Evolutionary conservation across 2,329 filamentous ascomycete genomes (phyloP).

Genomic region (Neonectria neomacrospora): DNA sequence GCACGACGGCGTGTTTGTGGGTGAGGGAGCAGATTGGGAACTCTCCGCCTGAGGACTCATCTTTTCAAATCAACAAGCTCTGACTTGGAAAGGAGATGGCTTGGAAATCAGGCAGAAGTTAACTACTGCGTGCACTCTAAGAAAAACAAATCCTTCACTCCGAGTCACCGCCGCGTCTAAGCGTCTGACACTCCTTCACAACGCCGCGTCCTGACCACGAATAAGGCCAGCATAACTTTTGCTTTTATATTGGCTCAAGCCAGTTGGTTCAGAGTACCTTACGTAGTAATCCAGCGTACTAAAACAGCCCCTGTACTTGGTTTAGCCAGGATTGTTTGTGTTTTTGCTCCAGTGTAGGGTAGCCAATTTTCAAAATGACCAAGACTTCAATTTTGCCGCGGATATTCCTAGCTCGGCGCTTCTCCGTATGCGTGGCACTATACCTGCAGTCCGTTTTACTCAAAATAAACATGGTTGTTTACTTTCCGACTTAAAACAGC

Average conservation of each 20-base stretch:
- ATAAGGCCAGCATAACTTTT: background rate
- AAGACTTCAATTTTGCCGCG: too few species aligned
- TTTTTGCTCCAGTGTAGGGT: too few species aligned
- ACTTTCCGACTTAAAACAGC: too few species aligned
- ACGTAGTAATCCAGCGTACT: background rate
- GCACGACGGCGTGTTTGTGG: background rate
- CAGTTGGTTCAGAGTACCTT: background rate
- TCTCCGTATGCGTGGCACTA: too few species aligned
- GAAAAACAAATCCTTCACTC: background rate
- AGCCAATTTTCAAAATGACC: too few species aligned
- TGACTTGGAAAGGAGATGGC: background rate
- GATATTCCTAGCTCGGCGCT: too few species aligned
- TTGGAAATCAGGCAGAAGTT: background rate
- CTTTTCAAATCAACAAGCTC: background rate
- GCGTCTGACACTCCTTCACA: background rate
- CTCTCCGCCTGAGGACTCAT: background rate
- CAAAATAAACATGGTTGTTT: too few species aligned
- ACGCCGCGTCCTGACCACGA: background rate
- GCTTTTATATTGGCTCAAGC: background rate
- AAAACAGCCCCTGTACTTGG: too few species aligned
- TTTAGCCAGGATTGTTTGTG: too few species aligned
- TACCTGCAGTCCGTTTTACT: too few species aligned
- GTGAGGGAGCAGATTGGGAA: background rate
- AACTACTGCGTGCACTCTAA: background rate
- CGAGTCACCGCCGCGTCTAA: background rate